Evolutionary conservation across 1,139 yeast genomes (phyloP).

Genomic region (Scheffersomyces stambukii): DNA sequence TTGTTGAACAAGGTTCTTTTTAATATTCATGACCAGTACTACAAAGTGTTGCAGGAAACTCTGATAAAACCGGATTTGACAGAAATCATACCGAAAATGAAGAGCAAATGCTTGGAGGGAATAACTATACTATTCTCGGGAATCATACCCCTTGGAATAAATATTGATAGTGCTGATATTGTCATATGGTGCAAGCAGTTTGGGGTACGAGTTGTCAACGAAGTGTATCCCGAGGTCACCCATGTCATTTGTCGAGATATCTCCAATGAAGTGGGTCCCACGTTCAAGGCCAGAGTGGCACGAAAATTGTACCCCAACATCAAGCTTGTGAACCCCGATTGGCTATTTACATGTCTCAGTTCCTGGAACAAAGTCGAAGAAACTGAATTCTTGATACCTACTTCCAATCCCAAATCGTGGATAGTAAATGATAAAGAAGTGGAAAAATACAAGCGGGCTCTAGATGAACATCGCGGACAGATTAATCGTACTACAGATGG

Average conservation of each 20-base stretch:
- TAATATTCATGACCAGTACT: constrained; percentile 65
- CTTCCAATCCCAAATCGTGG: constrained; percentile 38
- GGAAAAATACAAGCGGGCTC: constrained; percentile 35
- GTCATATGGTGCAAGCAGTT: constrained; percentile 90
- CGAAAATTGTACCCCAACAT: constrained; percentile 53
- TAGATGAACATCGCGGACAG: constrained; percentile 18
- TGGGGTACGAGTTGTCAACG: constrained; percentile 82
- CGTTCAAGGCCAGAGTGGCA: constrained; percentile 74
- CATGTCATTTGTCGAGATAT: constrained; percentile 82
- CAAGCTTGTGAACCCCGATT: constrained; percentile 84
- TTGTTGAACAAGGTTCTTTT: constrained; percentile 61
- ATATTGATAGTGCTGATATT: constrained; percentile 70
- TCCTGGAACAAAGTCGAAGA: constrained; percentile 74
- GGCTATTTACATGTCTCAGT: constrained; percentile 86
- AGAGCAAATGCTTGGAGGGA: constrained; percentile 61
- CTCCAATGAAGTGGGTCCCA: constrained; percentile 48
- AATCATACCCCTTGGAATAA: constrained; percentile 72
- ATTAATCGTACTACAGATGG: constrained; percentile 14
- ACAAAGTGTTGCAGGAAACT: constrained; percentile 32
- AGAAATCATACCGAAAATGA: constrained; percentile 67
- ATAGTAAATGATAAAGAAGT: constrained; percentile 40
- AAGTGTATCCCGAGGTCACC: constrained; percentile 71
- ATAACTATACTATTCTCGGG: constrained; percentile 81
- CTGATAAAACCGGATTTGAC: constrained; percentile 53
- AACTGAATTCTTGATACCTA: constrained; percentile 50